phyloP scores from a whole-genome alignment of 2,329 filamentous ascomycete species.

The Xylariaceae sp. region DNA sequence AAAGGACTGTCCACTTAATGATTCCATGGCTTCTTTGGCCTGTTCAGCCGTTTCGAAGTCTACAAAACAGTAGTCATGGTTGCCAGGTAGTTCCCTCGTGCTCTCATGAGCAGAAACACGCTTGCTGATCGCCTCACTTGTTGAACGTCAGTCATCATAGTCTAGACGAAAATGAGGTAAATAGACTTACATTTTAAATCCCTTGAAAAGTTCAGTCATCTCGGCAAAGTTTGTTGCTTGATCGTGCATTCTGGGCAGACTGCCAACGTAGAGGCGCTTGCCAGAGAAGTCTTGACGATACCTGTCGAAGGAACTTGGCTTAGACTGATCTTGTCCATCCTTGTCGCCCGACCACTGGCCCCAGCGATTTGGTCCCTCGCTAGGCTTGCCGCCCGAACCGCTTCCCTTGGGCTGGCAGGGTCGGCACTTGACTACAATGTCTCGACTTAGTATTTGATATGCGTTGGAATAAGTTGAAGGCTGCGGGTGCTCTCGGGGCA shows the following conservation, averaged over 20 bases:
- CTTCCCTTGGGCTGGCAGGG: conserved; percentile 60
- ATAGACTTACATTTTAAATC: conserved; percentile 50
- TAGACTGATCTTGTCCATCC: conserved; percentile 30
- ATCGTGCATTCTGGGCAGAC: conserved; percentile 56
- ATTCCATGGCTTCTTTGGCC: conserved; percentile 56
- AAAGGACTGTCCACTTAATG: conserved; percentile 46
- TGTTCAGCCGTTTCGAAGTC: conserved; percentile 64
- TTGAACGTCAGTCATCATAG: conserved; percentile 15
- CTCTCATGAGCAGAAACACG: conserved; percentile 65
- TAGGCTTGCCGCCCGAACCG: conserved; percentile 26
- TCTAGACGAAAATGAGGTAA: not conserved
- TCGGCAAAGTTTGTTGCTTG: conserved; percentile 55
- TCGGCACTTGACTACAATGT: conserved; percentile 61
- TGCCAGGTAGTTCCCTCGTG: conserved; percentile 57
- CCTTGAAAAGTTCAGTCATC: conserved; percentile 54
- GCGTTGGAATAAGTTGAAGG: not conserved
- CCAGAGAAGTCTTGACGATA: conserved; percentile 37
- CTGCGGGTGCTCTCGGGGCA: not conserved
- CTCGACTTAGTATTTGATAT: conserved; percentile 5
- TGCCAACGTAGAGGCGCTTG: conserved; percentile 58
- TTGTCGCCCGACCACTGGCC: conserved; percentile 49
- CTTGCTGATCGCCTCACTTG: conserved; percentile 52
- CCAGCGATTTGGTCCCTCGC: conserved; percentile 49
- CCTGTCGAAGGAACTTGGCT: conserved; percentile 24
- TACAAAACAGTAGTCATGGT: conserved; percentile 71